These are phyloP conservation scores for Acanthamoeba pearcei DNA, from an alignment of 208 protist genomes.

Conservation along the genomic window DNA sequence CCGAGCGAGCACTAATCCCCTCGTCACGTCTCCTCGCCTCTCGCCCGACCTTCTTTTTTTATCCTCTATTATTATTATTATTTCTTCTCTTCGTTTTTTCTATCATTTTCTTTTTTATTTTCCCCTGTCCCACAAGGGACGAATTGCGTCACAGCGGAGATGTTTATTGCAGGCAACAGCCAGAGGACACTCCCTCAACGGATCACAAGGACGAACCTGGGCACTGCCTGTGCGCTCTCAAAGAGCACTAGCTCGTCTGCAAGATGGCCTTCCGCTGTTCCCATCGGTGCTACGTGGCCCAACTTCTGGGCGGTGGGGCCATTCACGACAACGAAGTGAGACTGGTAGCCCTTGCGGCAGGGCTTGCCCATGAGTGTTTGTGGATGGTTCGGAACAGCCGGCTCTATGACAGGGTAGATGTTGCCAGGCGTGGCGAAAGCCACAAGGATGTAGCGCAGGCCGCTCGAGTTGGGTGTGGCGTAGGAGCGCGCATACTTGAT, in stretches of 20 bases:
- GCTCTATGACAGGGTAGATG: not conserved
- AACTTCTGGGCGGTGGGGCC: not conserved
- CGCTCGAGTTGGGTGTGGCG: not conserved
- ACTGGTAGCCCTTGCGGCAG: constrained; percentile 15
- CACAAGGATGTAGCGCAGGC: not conserved
- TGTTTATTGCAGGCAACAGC: no score
- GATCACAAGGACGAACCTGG: not conserved
- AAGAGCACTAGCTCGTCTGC: not conserved
- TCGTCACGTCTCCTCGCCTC: no score
- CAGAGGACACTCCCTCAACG: no score
- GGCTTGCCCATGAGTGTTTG: not conserved
- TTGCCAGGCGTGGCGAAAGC: not conserved
- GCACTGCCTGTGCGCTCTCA: constrained; percentile 4
- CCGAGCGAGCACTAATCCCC: no score
- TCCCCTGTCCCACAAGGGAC: no score
- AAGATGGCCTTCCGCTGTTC: not conserved
- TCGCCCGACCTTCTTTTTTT: no score
- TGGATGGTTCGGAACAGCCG: not conserved
- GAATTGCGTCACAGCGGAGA: no score
- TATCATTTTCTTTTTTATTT: no score
- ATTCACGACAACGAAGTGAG: not conserved
- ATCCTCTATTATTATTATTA: no score
- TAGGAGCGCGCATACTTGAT: constrained; percentile 5
- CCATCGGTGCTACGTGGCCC: not conserved
- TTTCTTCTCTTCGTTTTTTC: no score